These are phyloP conservation scores for Trichosporon coremiiforme DNA, from an alignment of 1,284 basidiomycete species.

Conservation along the genomic window DNA sequence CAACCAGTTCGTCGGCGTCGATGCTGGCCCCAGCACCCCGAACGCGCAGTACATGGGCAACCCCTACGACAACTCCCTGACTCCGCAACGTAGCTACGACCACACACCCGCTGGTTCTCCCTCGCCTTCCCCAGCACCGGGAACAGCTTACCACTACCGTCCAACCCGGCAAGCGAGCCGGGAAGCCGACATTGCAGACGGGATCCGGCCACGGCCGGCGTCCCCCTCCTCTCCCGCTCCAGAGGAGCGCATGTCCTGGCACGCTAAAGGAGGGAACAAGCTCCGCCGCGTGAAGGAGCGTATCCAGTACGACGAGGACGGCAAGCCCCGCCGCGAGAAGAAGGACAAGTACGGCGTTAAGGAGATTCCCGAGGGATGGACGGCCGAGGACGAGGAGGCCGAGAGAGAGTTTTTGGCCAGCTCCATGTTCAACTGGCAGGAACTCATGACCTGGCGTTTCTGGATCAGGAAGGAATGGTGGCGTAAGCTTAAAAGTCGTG, in stretches of 20 bases:
- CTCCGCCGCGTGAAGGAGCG: conserved; percentile 4
- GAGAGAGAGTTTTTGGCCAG: conserved; percentile 53
- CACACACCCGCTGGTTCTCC: background rate
- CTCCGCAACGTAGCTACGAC: background rate
- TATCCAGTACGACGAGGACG: conserved; percentile 3
- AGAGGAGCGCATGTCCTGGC: background rate
- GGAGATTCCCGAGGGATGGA: conserved; percentile 40
- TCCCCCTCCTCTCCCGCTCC: too few species aligned
- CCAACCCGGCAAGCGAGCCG: background rate
- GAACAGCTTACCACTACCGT: background rate
- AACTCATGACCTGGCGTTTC: conserved; percentile 58
- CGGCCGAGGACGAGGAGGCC: conserved; percentile 51
- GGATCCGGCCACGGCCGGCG: background rate
- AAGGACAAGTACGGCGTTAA: conserved; percentile 27
- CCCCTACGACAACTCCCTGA: background rate
- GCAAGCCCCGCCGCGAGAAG: conserved; percentile 19
- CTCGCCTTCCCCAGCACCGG: background rate
- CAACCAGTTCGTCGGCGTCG: conserved; percentile 14
- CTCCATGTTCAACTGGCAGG: conserved; percentile 60
- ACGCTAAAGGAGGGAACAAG: conserved; percentile 2
- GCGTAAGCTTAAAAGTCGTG: conserved; percentile 54
- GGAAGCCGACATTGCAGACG: conserved; percentile 7
- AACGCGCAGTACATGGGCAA: background rate
- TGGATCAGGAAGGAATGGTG: conserved; percentile 62
- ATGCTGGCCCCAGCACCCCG: background rate